These are phyloP conservation scores for Suhomyces xylopsoci DNA, from an alignment of 805 yeast species.

Conservation along the genomic window DNA sequence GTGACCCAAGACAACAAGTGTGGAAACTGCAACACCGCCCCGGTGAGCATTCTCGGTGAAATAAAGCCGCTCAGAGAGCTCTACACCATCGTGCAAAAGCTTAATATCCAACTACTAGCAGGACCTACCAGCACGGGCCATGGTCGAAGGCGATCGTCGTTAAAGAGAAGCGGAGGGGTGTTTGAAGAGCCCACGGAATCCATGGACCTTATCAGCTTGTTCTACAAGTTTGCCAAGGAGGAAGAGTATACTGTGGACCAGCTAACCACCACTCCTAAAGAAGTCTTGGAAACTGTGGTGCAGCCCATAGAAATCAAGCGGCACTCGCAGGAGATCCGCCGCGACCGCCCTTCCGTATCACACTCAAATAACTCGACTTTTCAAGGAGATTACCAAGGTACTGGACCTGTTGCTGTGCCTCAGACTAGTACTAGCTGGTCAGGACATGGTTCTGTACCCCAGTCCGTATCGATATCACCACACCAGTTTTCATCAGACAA, in stretches of 20 bases:
- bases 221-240: conserved; percentile 41
- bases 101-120: conserved; percentile 9
- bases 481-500: neutral
- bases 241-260: conserved; percentile 14
- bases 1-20: conserved; percentile 13
- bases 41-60: conserved; percentile 24
- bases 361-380: neutral
- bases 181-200: conserved; percentile 10
- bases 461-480: conserved; percentile 1
- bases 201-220: conserved; percentile 33
- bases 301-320: conserved; percentile 11
- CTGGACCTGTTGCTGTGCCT: neutral
- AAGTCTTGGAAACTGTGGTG: neutral
- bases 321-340: conserved; percentile 1
- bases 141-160: conserved; percentile 21
- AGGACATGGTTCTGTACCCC: neutral
- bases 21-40: conserved; percentile 20
- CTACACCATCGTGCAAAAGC: conserved; percentile 22
- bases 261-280: neutral
- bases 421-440: neutral
- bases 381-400: neutral
- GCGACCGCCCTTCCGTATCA: neutral
- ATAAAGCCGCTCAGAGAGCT: conserved; percentile 34
- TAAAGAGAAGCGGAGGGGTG: conserved; percentile 15
- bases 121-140: conserved; percentile 2